Conservation (phyloP, 768 basidiomycete genomes). For the Panaeolus cyanescens region DNA sequence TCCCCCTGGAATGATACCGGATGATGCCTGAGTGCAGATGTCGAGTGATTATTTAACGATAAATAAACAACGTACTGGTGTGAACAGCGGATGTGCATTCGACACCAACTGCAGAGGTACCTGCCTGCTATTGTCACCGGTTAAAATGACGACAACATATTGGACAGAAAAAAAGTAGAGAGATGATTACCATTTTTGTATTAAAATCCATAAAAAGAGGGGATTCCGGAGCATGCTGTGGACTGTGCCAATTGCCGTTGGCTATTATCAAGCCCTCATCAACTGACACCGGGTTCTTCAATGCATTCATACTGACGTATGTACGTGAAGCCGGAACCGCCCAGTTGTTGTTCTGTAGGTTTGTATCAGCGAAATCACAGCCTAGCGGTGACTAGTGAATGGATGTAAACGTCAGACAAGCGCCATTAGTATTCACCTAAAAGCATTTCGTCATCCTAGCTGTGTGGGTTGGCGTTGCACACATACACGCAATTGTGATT, state of each 20-base stretch:
- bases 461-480: not conserved
- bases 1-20: too few species aligned
- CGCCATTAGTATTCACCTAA: not conserved
- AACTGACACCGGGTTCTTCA: slow-evolving; percentile 2
- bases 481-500: not conserved
- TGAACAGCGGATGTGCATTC: too few species aligned
- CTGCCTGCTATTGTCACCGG: too few species aligned
- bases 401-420: not conserved
- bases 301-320: not conserved
- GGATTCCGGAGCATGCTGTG: slow-evolving; percentile 2
- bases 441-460: not conserved
- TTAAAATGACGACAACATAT: too few species aligned
- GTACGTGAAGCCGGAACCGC: not conserved
- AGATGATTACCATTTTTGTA: not conserved
- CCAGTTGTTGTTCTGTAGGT: not conserved
- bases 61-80: too few species aligned
- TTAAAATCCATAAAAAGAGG: slow-evolving; percentile 5
- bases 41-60: too few species aligned
- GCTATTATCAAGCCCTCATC: not conserved
- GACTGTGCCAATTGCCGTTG: not conserved
- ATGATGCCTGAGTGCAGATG: too few species aligned
- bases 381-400: not conserved
- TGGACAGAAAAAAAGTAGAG: too few species aligned
- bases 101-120: too few species aligned
- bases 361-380: not conserved